A percentile compares a stretch with the other conserved stretches of the same genome.
phyloP scores from a whole-genome alignment of 2,329 filamentous ascomycete genomes.

The Pseudogymnoascus sp. region DNA sequence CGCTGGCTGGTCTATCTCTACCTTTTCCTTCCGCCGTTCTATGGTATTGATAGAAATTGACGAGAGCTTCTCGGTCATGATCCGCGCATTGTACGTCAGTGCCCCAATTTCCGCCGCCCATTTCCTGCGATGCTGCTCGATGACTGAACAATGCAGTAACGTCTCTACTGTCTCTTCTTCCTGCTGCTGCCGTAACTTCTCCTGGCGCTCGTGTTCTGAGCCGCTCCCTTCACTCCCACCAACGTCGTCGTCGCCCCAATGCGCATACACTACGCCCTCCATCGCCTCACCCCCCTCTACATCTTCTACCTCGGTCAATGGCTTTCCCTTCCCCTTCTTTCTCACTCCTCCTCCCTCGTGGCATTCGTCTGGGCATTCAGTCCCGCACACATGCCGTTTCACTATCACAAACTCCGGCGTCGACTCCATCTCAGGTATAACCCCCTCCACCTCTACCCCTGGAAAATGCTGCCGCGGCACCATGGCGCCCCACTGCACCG shows the following conservation, averaged over 20 bases:
- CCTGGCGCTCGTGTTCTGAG: neutral
- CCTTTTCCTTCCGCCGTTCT: neutral
- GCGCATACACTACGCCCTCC: neutral
- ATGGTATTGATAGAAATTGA: neutral
- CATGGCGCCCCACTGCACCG: neutral
- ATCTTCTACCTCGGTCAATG: neutral
- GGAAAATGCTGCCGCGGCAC: neutral
- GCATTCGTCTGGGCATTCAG: neutral
- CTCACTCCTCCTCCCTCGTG: neutral
- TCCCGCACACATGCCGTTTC: neutral
- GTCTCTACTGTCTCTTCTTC: neutral
- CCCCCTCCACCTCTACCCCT: neutral
- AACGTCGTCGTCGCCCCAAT: neutral
- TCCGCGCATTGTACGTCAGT: neutral
- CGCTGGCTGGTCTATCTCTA: neutral
- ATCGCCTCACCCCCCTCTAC: neutral
- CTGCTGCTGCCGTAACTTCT: neutral
- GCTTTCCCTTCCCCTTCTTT: neutral
- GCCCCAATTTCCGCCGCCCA: constrained; percentile 1
- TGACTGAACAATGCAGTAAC: neutral
- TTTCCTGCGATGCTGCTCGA: neutral
- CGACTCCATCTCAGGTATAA: neutral
- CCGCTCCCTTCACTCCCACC: neutral
- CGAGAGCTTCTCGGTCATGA: neutral
- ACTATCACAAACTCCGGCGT: neutral